Evolutionary conservation across 1,284 basidiomycete species (phyloP).

Genomic region (Pholiota adiposa): DNA sequence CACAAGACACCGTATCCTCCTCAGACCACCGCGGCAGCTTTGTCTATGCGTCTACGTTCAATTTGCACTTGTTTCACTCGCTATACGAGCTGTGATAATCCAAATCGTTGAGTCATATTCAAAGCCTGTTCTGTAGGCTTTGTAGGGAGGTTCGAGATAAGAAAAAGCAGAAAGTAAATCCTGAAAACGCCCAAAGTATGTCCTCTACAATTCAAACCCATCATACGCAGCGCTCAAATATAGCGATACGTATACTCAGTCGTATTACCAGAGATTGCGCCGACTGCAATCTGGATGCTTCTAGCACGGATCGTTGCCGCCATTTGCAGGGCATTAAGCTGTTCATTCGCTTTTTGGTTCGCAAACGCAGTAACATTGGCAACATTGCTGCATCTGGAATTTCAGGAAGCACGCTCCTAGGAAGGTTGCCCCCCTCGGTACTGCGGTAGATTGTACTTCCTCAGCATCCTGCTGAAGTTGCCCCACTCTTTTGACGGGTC

Average conservation of each 20-base stretch:
- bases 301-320: not conserved
- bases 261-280: slow-evolving; percentile 5
- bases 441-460: slow-evolving; percentile 12
- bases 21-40: too few species aligned
- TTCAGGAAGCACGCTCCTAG: slow-evolving; percentile 9
- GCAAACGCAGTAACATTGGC: slow-evolving; percentile 6
- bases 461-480: slow-evolving; percentile 14
- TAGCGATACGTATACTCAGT: slow-evolving; percentile 10
- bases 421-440: slow-evolving; percentile 14
- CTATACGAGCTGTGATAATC: too few species aligned
- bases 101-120: too few species aligned
- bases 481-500: slow-evolving; percentile 16
- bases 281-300: slow-evolving; percentile 4
- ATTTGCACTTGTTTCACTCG: too few species aligned
- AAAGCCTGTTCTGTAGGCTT: too few species aligned
- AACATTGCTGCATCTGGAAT: slow-evolving; percentile 14
- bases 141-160: too few species aligned
- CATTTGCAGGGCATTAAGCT: slow-evolving; percentile 1
- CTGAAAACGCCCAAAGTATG: too few species aligned
- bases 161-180: too few species aligned
- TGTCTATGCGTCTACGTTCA: too few species aligned
- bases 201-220: too few species aligned
- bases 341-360: slow-evolving; percentile 3
- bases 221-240: not conserved
- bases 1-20: too few species aligned